Evolutionary conservation across 331 rosid genomes (phyloP), one percentile per base, ranked within the genome.

Genomic region (Acacia pycnantha): DNA sequence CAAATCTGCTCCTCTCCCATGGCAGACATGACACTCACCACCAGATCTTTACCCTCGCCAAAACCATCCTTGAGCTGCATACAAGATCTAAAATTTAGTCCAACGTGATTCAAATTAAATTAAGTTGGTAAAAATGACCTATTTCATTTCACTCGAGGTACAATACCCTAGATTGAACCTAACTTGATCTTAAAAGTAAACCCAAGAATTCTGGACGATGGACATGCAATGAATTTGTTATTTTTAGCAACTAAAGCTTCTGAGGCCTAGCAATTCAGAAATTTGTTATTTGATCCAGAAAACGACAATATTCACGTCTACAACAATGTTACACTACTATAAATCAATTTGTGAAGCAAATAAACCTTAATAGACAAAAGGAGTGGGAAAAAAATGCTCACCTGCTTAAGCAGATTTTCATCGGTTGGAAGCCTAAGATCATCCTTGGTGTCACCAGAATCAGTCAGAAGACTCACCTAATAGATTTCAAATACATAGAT

Each of bases 1-100:
- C 79, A 73, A 74, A 91, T 91, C 87, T 89, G 95, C 89, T 91
- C 95, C 86, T 91, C 93, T 53, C 95, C 93, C 95, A 91, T 89
- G 31, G 93, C 92, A 81, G 93, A 91, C 95, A 89, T 89, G 68
- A 91, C 95, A 61, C 85, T 82, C 81, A 91, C 91, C 61, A 91
- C 92, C 77, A 91, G 84, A 75, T 91, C 94, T 84, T 91, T 91
- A 48, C 94, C 94, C 11, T 84, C 89, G 1, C 73, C 85, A 74
- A 91, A 91, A 14, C 94, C 94, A 76, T 87, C 90, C 90, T 89
- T 91, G 85, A 91, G 89, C 94, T 91, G 88, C 82, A 86, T 44
- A 35, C 56, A 66, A 41, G 18, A 82, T 37, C 21, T 9, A 37
- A 6, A 37, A 64, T 11, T 22, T 15, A 72, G 24, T 26, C 79